Base-by-base conservation (phyloP, 116 monocot species). In the Posidonia oceanica region DNA sequence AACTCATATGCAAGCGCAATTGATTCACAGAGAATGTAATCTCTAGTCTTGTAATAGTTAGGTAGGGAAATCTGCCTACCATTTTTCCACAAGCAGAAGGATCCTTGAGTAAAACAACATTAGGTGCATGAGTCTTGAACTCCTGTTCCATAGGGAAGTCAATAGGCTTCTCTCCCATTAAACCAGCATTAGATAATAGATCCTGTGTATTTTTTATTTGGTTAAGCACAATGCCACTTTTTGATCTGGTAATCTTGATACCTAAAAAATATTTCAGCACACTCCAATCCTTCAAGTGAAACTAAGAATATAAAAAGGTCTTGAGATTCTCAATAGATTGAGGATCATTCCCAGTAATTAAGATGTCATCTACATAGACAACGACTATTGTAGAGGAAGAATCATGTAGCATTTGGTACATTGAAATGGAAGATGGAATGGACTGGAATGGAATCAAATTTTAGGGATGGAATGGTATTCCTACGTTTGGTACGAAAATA, bases 341-440 rank as follows among this genome's bases (percentile, higher is more conserved):
- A 16, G 5, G 4, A 68, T 68, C 52, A 68, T 59, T 36, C 22
- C 68, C 68, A 0, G 44, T 52, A 17, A 75, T 3, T 13, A 75
- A 59, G 10, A 67, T 51, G 51, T 75, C 75, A 68, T 75, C 75
- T 3, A 68, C 61, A 52, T 68, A 75, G 8, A 75, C n/a, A 36
- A 75, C 36, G 40, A 75, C 7, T 11, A n/a, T 3, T 0, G 7
- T 6, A 17, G 7, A 44, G 3, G 0, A 0, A 14, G 7, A 15
- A 5, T 40, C n/a, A 4, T n/a, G n/a, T n/a, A n/a, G n/a, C n/a
- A n/a, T n/a, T n/a, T n/a, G n/a, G n/a, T n/a, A n/a, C n/a, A n/a
- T n/a, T n/a, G n/a, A n/a, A n/a, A n/a, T n/a, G n/a, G n/a, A n/a
- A n/a, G n/a, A n/a, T n/a, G n/a, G n/a, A n/a, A n/a, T n/a, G n/a